phyloP scores from a whole-genome alignment of 441 rosid genomes.

The Brassica balearica region DNA sequence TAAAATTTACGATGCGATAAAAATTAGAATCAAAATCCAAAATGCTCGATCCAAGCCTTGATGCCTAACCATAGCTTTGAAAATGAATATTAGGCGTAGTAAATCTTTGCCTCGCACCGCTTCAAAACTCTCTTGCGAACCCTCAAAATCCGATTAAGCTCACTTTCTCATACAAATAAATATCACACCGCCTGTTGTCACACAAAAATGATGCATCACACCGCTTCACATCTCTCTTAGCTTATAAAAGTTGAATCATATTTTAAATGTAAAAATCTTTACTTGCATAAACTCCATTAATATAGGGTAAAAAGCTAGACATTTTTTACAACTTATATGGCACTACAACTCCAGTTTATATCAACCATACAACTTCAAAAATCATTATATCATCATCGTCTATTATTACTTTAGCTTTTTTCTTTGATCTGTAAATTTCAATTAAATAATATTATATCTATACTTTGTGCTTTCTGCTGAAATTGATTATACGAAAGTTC shows the following conservation, averaged over 20 bases:
- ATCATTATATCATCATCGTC: slow-evolving; percentile 14
- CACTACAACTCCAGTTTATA: neutral
- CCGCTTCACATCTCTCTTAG: neutral
- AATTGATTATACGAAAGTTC: slow-evolving; percentile 41
- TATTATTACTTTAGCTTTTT: slow-evolving; percentile 28
- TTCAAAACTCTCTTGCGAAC: neutral
- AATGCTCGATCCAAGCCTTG: no score
- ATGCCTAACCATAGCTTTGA: no score
- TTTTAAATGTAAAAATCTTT: neutral
- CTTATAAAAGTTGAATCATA: neutral
- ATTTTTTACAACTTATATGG: neutral
- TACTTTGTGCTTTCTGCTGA: slow-evolving; percentile 46
- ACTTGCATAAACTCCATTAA: neutral
- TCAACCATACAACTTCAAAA: slow-evolving; percentile 4
- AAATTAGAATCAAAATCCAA: no score
- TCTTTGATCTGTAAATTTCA: slow-evolving; percentile 2
- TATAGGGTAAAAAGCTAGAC: neutral
- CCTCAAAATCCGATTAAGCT: neutral
- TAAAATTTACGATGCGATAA: no score
- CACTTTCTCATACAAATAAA: slow-evolving; percentile 1
- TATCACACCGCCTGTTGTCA: slow-evolving; percentile 3
- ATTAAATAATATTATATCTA: slow-evolving; percentile 4
- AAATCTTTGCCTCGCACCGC: neutral
- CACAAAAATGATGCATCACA: slow-evolving; percentile 13
- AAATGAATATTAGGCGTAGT: neutral